Evolutionary conservation across 106 monocot species (phyloP).

Genomic region (Dioscorea zingiberensis): DNA sequence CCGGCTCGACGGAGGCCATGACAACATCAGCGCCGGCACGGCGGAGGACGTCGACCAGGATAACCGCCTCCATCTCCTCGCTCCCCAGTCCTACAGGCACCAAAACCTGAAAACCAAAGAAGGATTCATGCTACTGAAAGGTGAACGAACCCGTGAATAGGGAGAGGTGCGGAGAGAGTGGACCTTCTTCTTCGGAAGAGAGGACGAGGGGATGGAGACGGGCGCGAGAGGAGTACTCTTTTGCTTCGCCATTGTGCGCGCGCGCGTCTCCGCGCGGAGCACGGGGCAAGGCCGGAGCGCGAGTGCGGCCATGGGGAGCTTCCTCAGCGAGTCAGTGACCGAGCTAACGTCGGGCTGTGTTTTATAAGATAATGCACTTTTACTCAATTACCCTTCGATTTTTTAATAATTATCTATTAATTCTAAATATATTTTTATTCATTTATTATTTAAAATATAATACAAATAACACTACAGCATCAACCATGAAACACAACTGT

Average conservation of each 20-base stretch:
- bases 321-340: background rate
- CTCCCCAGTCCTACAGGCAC: conserved; percentile 80
- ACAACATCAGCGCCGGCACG: conserved; percentile 71
- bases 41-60: conserved; percentile 72
- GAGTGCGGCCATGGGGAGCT: conserved; percentile 7
- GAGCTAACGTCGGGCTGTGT: background rate
- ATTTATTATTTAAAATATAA: no score
- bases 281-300: conserved; percentile 7
- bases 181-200: conserved; percentile 46
- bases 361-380: no score
- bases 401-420: no score
- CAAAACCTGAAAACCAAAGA: conserved; percentile 34
- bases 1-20: conserved; percentile 72
- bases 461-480: no score
- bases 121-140: no score
- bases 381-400: no score
- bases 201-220: background rate
- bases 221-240: background rate
- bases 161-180: background rate
- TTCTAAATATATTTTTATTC: no score
- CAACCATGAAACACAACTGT: no score
- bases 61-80: conserved; percentile 94
- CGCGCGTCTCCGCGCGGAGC: background rate
- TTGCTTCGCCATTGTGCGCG: conserved; percentile 11
- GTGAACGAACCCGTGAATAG: no score